phyloP scores from a whole-genome alignment of 345 rosid species.

The Stellera chamaejasme region DNA sequence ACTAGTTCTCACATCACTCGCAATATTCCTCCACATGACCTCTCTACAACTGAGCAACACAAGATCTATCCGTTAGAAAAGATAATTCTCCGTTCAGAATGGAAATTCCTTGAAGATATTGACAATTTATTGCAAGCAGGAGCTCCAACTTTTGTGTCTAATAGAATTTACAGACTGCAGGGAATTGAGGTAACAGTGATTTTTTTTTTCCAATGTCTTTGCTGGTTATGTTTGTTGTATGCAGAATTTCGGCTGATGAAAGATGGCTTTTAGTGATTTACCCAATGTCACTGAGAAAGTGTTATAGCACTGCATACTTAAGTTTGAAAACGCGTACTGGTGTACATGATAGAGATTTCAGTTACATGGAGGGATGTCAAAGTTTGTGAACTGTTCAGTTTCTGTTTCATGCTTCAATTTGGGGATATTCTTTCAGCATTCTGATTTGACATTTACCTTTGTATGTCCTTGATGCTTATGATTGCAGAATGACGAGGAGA shows the following conservation, averaged over 20 bases:
- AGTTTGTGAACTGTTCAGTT: neutral
- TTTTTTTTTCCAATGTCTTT: neutral
- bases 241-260: neutral
- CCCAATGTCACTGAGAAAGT: too few species aligned
- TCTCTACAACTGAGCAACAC: slow-evolving; percentile 42
- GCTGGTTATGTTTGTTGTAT: neutral
- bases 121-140: slow-evolving; percentile 28
- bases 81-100: slow-evolving; percentile 63
- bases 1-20: slow-evolving; percentile 33
- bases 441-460: neutral
- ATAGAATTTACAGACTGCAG: slow-evolving; percentile 47
- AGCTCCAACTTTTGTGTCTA: slow-evolving; percentile 55
- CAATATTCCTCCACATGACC: slow-evolving; percentile 65
- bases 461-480: slow-evolving; percentile 2
- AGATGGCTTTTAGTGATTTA: too few species aligned
- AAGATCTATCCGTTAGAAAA: slow-evolving; percentile 70
- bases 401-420: neutral
- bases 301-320: too few species aligned
- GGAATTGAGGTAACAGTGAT: slow-evolving; percentile 39
- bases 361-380: slow-evolving; percentile 1
- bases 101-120: slow-evolving; percentile 58
- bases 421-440: neutral
- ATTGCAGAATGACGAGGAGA: slow-evolving; percentile 49
- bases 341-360: too few species aligned
- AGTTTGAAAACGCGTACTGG: too few species aligned